phyloP scores from a whole-genome alignment of 148 eudicot genomes.

The Cornus suecica region DNA sequence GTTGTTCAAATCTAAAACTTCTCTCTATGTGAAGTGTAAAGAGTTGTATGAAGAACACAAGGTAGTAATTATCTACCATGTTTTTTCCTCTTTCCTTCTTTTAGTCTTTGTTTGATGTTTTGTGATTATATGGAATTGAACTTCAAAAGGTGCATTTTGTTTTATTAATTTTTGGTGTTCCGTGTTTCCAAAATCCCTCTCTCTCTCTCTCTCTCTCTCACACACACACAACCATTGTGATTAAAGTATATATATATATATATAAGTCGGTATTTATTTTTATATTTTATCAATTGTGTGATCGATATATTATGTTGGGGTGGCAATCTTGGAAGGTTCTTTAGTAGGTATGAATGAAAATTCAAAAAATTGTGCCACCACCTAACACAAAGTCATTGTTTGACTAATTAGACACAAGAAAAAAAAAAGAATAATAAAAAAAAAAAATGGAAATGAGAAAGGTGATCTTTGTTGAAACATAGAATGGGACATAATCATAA shows the following conservation, averaged over 20 bases:
- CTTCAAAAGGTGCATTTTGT: not conserved
- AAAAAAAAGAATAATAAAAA: too few species aligned
- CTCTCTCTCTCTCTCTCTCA: not conserved
- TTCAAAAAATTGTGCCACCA: not conserved
- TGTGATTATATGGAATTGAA: too few species aligned
- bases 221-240: too few species aligned
- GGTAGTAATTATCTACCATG: too few species aligned
- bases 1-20: not conserved
- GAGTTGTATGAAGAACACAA: too few species aligned
- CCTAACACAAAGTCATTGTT: not conserved
- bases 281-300: too few species aligned
- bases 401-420: not conserved
- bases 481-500: not conserved
- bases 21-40: too few species aligned
- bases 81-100: too few species aligned
- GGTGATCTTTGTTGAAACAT: not conserved
- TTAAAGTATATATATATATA: too few species aligned
- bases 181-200: too few species aligned
- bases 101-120: too few species aligned
- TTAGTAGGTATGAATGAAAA: slow-evolving; percentile 5
- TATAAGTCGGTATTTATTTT: too few species aligned
- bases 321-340: not conserved
- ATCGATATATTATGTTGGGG: not conserved
- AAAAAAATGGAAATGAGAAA: not conserved
- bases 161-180: not conserved